Percentiles rank a stretch among this genome's conserved stretches.
phyloP scores from a whole-genome alignment of 2,329 filamentous ascomycete genomes.

The Penicillium sp. region DNA sequence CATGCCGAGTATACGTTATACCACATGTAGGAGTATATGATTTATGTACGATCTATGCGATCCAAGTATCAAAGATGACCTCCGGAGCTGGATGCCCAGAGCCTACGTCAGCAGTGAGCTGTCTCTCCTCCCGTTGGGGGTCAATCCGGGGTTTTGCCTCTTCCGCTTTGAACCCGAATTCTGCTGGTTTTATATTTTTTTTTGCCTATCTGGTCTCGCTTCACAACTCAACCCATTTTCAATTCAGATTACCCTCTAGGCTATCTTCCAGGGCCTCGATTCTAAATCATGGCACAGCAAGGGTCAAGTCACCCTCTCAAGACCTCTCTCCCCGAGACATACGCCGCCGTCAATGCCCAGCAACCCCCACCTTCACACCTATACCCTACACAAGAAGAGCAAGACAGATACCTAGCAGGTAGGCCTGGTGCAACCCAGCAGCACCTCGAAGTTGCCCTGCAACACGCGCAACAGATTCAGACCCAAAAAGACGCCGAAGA shows the following conservation, averaged over 20 bases:
- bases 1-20: background rate
- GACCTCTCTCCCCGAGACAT: conserved; percentile 42
- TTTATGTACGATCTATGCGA: background rate
- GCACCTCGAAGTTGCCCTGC: conserved; percentile 57
- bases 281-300: conserved; percentile 15
- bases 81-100: background rate
- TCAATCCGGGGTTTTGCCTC: background rate
- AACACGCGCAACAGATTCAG: conserved; percentile 75
- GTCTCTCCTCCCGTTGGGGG: background rate
- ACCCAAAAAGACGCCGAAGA: conserved; percentile 69
- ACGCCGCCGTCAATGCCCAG: conserved; percentile 39
- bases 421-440: conserved; percentile 39
- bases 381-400: conserved; percentile 23
- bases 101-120: conserved; percentile 2
- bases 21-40: background rate
- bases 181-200: background rate
- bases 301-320: conserved; percentile 51
- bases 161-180: conserved; percentile 3
- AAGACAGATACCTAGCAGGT: conserved; percentile 22
- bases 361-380: conserved; percentile 25
- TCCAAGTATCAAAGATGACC: background rate
- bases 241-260: background rate
- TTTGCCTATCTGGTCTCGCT: background rate
- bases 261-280: background rate
- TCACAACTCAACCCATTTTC: background rate